These are phyloP conservation scores for Neurospora cerealis DNA, from an alignment of 495 filamentous ascomycete genomes.

Conservation along the genomic window DNA sequence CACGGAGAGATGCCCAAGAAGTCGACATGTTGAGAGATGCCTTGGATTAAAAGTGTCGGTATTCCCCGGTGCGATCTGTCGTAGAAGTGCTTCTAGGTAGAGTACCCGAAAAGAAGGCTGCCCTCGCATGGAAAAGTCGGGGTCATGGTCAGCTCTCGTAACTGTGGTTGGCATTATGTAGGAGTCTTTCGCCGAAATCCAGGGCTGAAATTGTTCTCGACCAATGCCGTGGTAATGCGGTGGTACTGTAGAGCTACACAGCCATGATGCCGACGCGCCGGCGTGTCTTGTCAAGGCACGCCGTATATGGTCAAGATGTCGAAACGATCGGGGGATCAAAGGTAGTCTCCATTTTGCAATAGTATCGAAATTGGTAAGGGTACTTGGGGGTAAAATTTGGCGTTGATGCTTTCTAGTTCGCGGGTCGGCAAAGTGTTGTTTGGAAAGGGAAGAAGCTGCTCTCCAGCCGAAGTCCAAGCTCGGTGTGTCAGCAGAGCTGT, in stretches of 20 bases:
- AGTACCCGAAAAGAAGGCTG: background rate
- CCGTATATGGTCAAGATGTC: background rate
- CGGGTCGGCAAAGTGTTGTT: background rate
- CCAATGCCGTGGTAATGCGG: background rate
- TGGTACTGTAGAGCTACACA: background rate
- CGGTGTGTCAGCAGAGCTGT: background rate
- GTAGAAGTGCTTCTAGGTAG: background rate
- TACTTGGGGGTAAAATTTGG: too few species aligned
- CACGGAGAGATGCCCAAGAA: background rate
- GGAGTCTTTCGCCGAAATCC: background rate
- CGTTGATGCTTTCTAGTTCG: background rate
- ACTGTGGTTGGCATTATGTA: background rate
- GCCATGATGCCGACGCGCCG: background rate
- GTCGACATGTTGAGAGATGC: background rate
- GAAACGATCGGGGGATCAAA: background rate
- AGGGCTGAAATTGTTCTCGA: background rate
- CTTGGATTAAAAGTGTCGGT: background rate
- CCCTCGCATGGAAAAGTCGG: background rate
- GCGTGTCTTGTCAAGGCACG: background rate
- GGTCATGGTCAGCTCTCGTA: background rate
- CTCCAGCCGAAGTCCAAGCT: background rate
- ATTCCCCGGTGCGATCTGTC: background rate
- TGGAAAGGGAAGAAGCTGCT: background rate
- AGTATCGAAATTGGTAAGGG: background rate
- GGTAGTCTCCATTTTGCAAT: background rate